Conservation (phyloP, 2,329 filamentous ascomycete genomes). For the Dactylellina haptotyla region DNA sequence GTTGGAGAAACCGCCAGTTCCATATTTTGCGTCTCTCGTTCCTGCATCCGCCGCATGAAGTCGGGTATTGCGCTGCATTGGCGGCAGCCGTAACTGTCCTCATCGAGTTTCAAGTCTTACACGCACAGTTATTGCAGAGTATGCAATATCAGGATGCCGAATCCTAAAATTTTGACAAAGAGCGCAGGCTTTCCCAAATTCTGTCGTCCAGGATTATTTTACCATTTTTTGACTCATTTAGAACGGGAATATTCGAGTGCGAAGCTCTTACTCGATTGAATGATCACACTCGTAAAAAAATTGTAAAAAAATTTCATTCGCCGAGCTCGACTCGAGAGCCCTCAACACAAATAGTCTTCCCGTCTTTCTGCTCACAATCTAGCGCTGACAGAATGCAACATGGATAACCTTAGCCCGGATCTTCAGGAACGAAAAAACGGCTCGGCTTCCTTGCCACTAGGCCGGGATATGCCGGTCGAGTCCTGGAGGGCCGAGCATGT, state of each 20-base stretch:
- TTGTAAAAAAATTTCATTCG: not conserved
- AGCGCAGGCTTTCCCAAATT: too few relatives aligned
- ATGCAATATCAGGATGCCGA: too few relatives aligned
- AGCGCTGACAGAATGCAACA: constrained; percentile 32
- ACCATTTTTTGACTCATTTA: not conserved
- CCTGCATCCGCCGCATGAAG: too few relatives aligned
- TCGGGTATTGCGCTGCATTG: too few relatives aligned
- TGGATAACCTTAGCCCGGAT: constrained; percentile 18
- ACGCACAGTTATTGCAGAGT: too few relatives aligned
- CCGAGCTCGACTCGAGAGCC: constrained; percentile 20
- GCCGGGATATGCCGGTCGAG: constrained; percentile 12
- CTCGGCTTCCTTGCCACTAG: constrained; percentile 17
- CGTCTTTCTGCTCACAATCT: constrained; percentile 12
- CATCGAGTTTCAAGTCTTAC: too few relatives aligned
- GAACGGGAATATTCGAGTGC: not conserved
- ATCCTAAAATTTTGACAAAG: too few relatives aligned
- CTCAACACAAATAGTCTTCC: constrained; percentile 22
- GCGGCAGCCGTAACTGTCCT: too few relatives aligned
- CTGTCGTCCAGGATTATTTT: too few relatives aligned
- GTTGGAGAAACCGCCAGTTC: too few relatives aligned
- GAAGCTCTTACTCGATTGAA: constrained; percentile 28
- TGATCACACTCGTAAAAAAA: not conserved
- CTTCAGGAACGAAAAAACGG: constrained; percentile 34
- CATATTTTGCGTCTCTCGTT: too few relatives aligned
- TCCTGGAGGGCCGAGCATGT: constrained; percentile 20